Evolutionary conservation across 192 early-diverging fungal genomes (phyloP).

Genomic region (Funneliformis geosporum): DNA sequence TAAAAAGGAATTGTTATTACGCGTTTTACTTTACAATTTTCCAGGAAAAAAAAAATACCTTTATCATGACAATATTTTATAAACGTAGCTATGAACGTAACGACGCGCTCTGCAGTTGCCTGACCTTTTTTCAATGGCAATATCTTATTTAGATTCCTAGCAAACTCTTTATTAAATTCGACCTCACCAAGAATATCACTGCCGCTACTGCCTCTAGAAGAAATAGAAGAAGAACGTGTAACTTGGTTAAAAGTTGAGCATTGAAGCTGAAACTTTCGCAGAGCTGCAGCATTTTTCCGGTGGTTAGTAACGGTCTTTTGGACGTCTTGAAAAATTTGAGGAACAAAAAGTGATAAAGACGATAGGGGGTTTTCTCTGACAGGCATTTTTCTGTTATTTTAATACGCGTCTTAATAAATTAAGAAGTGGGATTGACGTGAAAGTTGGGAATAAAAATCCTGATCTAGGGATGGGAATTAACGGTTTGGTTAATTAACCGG

Average conservation of each 20-base stretch:
- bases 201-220: not conserved
- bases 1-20: not conserved
- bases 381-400: not conserved
- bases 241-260: constrained; percentile 36
- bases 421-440: no score
- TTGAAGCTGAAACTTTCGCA: constrained; percentile 71
- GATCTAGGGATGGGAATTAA: no score
- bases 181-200: constrained; percentile 52
- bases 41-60: constrained; percentile 37
- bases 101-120: constrained; percentile 65
- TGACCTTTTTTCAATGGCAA: constrained; percentile 75
- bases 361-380: not conserved
- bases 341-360: not conserved
- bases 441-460: no score
- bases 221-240: no score
- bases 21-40: no score
- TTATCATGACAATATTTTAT: constrained; percentile 69
- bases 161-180: constrained; percentile 73
- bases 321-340: constrained; percentile 71
- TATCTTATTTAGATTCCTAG: constrained; percentile 79
- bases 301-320: constrained; percentile 66
- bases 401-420: no score
- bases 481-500: no score
- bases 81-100: constrained; percentile 76
- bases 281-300: constrained; percentile 70